phyloP scores from a whole-genome alignment of 2,329 filamentous ascomycete species.

The Aspergillus sp. region DNA sequence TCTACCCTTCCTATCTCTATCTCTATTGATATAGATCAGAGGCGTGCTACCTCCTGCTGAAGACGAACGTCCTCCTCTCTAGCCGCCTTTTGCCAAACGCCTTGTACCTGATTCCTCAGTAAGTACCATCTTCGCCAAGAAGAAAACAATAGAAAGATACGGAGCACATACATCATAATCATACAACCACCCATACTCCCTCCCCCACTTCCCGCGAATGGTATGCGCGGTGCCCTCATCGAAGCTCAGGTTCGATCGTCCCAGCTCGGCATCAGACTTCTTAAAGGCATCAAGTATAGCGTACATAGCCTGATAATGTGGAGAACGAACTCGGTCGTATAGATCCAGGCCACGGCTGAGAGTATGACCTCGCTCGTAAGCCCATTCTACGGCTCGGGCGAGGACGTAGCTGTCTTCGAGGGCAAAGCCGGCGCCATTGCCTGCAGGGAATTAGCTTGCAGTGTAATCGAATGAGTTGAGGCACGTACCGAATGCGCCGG shows the following conservation, averaged over 20 bases:
- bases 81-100: conserved; percentile 11
- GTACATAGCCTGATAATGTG: conserved; percentile 21
- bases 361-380: neutral
- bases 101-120: conserved; percentile 12
- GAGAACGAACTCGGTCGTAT: conserved; percentile 16
- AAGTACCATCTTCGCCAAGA: neutral
- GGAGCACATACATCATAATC: conserved; percentile 13
- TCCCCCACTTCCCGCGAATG: conserved; percentile 15
- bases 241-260: conserved; percentile 1
- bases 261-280: neutral
- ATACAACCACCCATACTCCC: conserved; percentile 17
- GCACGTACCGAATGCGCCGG: conserved; percentile 19
- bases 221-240: conserved; percentile 8
- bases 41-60: neutral
- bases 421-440: conserved; percentile 21
- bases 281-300: conserved; percentile 15
- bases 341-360: conserved; percentile 9
- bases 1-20: neutral
- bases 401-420: conserved; percentile 23
- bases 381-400: conserved; percentile 14
- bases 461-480: too few relatives aligned
- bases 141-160: too few relatives aligned
- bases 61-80: conserved; percentile 11
- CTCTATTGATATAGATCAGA: neutral
- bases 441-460: neutral